These are phyloP conservation scores for Evernia prunastri DNA, from an alignment of 495 filamentous ascomycete species.

Conservation along the genomic window DNA sequence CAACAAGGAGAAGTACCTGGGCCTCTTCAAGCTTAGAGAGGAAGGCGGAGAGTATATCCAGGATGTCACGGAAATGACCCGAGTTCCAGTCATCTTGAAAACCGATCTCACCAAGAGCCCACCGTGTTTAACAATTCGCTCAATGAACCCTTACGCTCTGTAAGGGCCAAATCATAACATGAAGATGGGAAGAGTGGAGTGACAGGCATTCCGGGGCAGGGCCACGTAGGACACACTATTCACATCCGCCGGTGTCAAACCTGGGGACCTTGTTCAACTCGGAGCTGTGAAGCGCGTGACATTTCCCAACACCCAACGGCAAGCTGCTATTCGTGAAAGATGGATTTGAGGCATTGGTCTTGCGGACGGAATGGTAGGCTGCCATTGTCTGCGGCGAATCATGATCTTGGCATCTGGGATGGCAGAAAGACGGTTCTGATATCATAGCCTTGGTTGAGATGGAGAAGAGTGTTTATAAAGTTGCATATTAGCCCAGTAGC, in stretches of 20 bases:
- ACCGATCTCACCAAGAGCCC: constrained; percentile 98
- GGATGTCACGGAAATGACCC: constrained; percentile 94
- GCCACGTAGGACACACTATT: not conserved
- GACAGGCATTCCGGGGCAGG: not conserved
- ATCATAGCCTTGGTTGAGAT: not conserved
- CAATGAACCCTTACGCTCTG: constrained; percentile 92
- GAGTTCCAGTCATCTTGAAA: constrained; percentile 93
- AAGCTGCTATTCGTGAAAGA: not conserved
- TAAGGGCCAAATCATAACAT: constrained; percentile 31
- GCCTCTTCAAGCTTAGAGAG: constrained; percentile 81
- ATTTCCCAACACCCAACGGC: not conserved
- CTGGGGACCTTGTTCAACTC: not conserved
- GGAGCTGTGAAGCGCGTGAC: not conserved
- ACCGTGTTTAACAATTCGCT: constrained; percentile 97
- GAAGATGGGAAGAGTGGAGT: not conserved
- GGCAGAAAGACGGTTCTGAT: not conserved
- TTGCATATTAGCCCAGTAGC: not conserved
- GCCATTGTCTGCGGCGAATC: not conserved
- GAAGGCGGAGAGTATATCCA: constrained; percentile 95
- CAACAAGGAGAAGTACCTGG: constrained; percentile 94
- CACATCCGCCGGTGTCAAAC: not conserved
- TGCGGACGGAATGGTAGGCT: not conserved
- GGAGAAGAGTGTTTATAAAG: constrained; percentile 2
- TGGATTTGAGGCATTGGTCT: not conserved
- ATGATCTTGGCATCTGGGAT: not conserved